Conservation (phyloP, 179 eudicot species). For the Heliamphora pulchella region DNA sequence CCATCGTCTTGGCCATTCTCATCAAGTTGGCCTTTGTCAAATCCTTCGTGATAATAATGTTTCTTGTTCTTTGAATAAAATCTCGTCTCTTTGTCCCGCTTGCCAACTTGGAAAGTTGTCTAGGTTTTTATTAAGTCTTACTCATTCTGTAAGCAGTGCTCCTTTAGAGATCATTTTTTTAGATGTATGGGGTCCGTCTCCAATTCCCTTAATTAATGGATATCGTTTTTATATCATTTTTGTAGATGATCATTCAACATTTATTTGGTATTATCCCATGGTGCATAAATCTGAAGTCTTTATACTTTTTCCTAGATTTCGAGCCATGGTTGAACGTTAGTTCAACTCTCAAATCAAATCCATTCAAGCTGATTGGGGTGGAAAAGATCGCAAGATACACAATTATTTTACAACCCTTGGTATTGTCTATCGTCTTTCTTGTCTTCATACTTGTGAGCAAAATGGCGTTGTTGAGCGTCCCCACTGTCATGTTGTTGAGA, state of each 20-base stretch:
- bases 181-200: conserved; percentile 10
- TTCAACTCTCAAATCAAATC: conserved; percentile 4
- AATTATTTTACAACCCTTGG: background rate
- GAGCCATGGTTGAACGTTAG: background rate
- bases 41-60: too few relatives aligned
- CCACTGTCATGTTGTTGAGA: background rate
- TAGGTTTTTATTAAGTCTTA: background rate
- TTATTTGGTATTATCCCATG: background rate
- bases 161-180: background rate
- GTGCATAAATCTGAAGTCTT: background rate
- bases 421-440: conserved; percentile 7
- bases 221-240: conserved; percentile 4
- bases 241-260: conserved; percentile 9
- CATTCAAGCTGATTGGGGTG: conserved; percentile 16
- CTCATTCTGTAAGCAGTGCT: background rate
- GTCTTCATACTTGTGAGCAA: conserved; percentile 14
- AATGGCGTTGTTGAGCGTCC: background rate
- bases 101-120: background rate
- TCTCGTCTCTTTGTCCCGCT: background rate
- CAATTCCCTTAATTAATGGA: background rate
- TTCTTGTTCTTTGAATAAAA: too few relatives aligned
- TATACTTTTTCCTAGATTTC: background rate
- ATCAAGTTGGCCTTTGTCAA: too few relatives aligned
- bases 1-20: too few relatives aligned
- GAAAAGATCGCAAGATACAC: conserved; percentile 1